These are phyloP conservation scores for Parsonsia alboflavescens DNA, from an alignment of 257 asterid species.

Conservation along the genomic window DNA sequence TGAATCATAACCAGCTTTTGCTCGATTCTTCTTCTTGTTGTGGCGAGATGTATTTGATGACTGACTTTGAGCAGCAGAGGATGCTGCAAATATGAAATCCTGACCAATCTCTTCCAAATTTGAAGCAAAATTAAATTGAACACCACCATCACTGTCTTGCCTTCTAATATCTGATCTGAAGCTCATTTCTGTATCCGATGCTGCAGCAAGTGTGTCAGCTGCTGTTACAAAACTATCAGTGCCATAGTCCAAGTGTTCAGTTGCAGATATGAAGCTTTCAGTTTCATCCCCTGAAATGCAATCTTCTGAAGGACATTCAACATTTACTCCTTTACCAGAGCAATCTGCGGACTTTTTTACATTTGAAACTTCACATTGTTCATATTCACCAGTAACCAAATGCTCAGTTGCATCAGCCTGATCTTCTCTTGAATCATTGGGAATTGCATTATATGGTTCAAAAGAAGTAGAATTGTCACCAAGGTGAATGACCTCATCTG, in stretches of 20 bases:
- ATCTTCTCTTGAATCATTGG: conserved; percentile 37
- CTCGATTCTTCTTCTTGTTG: conserved; percentile 58
- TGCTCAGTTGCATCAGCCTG: conserved; percentile 44
- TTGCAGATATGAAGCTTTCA: conserved; percentile 84
- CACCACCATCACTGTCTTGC: conserved; percentile 53
- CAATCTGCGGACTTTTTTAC: conserved; percentile 26
- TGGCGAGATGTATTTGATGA: conserved; percentile 39
- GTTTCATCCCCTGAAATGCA: conserved; percentile 72
- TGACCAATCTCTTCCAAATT: conserved; percentile 39
- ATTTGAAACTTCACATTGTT: conserved; percentile 26
- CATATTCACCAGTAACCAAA: conserved; percentile 40
- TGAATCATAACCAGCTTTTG: conserved; percentile 39
- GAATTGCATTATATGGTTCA: conserved; percentile 34
- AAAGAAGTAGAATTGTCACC: conserved; percentile 42
- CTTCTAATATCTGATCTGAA: conserved; percentile 40
- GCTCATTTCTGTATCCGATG: conserved; percentile 58
- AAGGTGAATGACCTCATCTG: conserved; percentile 48
- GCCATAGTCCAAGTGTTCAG: conserved; percentile 69
- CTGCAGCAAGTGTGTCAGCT: conserved; percentile 36
- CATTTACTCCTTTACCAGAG: conserved; percentile 30
- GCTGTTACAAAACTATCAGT: conserved; percentile 70
- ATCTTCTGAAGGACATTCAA: conserved; percentile 53
- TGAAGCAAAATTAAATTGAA: conserved; percentile 36
- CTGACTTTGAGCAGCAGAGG: conserved; percentile 48
- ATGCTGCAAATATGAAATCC: conserved; percentile 63